Percentiles rank a stretch among this genome's conserved stretches.
phyloP scores from a whole-genome alignment of 2,329 filamentous ascomycete species.

The Verticillium nubilum region DNA sequence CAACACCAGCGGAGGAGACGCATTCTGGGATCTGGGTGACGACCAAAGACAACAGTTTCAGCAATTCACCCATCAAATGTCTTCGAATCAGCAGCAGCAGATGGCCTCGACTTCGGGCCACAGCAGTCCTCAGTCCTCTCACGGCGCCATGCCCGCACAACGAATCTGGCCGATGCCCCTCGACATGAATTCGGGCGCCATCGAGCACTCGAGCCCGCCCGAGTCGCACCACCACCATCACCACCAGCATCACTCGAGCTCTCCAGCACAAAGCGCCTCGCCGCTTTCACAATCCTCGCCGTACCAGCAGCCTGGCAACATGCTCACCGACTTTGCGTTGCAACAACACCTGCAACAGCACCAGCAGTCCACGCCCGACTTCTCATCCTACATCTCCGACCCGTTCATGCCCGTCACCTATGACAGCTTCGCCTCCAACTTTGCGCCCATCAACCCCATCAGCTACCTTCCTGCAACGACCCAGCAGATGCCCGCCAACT shows the following conservation, averaged over 20 bases:
- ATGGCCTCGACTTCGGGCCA: conserved; percentile 9
- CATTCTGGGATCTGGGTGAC: conserved; percentile 50
- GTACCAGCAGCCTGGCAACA: conserved; percentile 44
- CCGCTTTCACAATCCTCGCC: conserved; percentile 47
- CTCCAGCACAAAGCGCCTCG: conserved; percentile 37
- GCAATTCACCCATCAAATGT: conserved; percentile 40
- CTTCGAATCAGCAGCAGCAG: conserved; percentile 20
- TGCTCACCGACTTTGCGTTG: conserved; percentile 58
- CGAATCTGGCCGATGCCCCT: conserved; percentile 46
- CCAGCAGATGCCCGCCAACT: conserved; percentile 56
- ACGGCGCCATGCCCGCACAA: conserved; percentile 23
- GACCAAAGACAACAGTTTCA: conserved; percentile 41
- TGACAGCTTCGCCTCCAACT: conserved; percentile 44
- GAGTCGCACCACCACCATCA: conserved; percentile 29
- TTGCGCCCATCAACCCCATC: conserved; percentile 47
- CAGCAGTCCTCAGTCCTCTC: conserved; percentile 12
- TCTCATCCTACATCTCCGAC: conserved; percentile 52
- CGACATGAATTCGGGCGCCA: conserved; percentile 41
- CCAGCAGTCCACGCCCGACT: conserved; percentile 33
- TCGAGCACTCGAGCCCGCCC: conserved; percentile 43
- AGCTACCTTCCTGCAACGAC: conserved; percentile 58
- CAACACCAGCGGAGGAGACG: conserved; percentile 51
- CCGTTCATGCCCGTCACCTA: conserved; percentile 22
- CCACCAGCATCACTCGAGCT: conserved; percentile 29
- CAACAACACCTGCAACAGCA: conserved; percentile 46